Base-by-base conservation (phyloP, 257 asterid genomes). In the Salvia hispanica region DNA sequence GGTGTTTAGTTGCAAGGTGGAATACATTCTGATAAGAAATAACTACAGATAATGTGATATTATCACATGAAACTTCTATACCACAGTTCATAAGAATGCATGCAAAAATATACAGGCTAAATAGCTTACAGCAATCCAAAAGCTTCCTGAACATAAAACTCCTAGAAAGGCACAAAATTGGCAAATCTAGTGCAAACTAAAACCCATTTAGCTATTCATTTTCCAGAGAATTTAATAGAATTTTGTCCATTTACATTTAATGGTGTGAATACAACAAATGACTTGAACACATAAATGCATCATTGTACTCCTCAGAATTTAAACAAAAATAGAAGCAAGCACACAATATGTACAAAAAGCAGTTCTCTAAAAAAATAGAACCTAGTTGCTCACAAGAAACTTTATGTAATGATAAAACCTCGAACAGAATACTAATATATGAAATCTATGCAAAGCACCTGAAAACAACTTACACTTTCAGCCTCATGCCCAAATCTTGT, bases 401-500 rank as follows among this genome's bases (percentile, higher is more conserved):
- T n/a, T 10, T 7, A 46, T 54, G 33, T 33, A 44, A 44, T 4
- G n/a, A 18, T 18, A 18, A 62, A 37, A 6, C 51, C 65, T 58
- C 25, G 15, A 15, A 48, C 48, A 14, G 44, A 59, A 16, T n/a
- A 48, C n/a, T 15, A 3, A 37, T n/a, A n/a, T n/a, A n/a, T n/a
- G n/a, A n/a, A n/a, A n/a, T n/a, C n/a, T n/a, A n/a, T 1, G 18
- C 25, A 18, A 40, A 61, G 3, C 11, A 1, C 21, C 54, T 0
- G 9, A 3, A 48, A 6, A 58, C 10, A 66, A 75, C 97, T 84
- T 78, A 89, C 96, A 92, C 95, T 89, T 89, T 92, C 53, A 92
- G 95, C 78, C 90, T 77, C 96, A 89, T 92, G 79, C 96, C 98
- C 55, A 92, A 77, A 79, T 89, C 95, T 79, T 92, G 96, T 54